Percentiles rank a stretch among this genome's conserved stretches.
Conservation (phyloP, 768 basidiomycete species). For the Nidularia sp. region DNA sequence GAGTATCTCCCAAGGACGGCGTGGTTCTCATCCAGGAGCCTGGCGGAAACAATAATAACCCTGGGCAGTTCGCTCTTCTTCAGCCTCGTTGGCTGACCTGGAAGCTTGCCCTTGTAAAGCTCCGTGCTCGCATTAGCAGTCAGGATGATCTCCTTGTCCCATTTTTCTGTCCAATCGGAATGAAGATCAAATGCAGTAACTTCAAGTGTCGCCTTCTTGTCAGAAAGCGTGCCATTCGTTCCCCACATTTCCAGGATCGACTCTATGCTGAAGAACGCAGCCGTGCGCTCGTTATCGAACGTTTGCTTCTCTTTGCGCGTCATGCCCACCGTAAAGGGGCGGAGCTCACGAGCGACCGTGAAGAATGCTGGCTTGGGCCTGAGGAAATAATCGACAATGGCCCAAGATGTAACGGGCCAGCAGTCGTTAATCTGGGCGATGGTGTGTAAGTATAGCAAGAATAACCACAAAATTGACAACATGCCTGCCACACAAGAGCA, state of each 20-base stretch:
- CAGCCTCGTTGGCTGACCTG: constrained; percentile 70
- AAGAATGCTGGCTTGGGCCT: constrained; percentile 92
- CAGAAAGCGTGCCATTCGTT: constrained; percentile 68
- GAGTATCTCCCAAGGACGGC: constrained; percentile 66
- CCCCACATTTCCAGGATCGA: constrained; percentile 81
- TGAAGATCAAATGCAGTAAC: constrained; percentile 64
- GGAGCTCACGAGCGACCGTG: constrained; percentile 80
- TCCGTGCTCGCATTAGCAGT: constrained; percentile 79
- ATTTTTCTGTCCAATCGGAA: constrained; percentile 56
- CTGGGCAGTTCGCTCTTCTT: constrained; percentile 62
- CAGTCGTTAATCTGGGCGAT: constrained; percentile 73
- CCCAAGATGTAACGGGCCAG: constrained; percentile 94
- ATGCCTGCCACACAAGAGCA: constrained; percentile 93
- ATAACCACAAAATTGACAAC: constrained; percentile 3
- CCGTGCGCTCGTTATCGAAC: constrained; percentile 56
- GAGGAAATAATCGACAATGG: constrained; percentile 90
- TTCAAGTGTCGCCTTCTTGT: constrained; percentile 59
- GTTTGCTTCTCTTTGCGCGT: constrained; percentile 70
- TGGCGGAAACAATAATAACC: constrained; percentile 68
- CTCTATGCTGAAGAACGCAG: constrained; percentile 63
- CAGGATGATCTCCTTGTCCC: constrained; percentile 49
- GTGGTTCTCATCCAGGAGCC: constrained; percentile 53
- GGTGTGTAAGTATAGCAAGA: not conserved
- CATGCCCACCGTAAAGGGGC: constrained; percentile 79
- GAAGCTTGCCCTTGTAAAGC: constrained; percentile 66